Base-by-base conservation (phyloP, 2,329 filamentous ascomycete species). In the Exserohilum rostratum region DNA sequence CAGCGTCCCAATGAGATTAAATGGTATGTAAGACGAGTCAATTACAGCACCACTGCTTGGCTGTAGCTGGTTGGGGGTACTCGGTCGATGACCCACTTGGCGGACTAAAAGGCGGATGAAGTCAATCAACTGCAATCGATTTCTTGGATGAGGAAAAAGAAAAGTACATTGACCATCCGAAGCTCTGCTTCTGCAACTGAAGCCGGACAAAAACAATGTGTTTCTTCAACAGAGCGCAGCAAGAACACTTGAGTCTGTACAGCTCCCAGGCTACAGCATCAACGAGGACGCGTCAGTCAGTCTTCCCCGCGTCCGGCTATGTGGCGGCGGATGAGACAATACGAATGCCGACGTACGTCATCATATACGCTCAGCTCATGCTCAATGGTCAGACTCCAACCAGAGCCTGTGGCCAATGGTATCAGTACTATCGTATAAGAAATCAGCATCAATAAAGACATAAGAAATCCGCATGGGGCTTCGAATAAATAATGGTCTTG, bases 41-140 rank as follows among this genome's bases (percentile, higher is more conserved):
- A 73, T 72, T 71, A 72, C 66, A 67, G 55, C 66, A 69, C 66
- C 57, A 67, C 58, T 62, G 53, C 33, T 51, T 57, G 54, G 58
- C 50, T 40, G 57, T 40, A 29, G 20, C 57, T 25, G 22, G 45
- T 53, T 57, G 47, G 54, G 50, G 50, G 49, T 33, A n/a, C 27
- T 51, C 34, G 35, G 46, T 33, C 42, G 48, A 27, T 33, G 40
- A 37, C 38, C 46, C 49, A 49, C 45, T 53, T 48, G 11, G 39
- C 56, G 53, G 50, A 55, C 50, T 45, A 55, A 31, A 46, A 43
- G 20, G 44, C 54, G 39, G 55, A 57, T 53, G 37, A 62, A 53
- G 37, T 31, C 35, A 46, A 46, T 42, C 30, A 47, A 40, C 34
- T 20, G 40, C 35, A 42, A 20, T n/a, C 45, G 15, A 10, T 12